These are phyloP conservation scores for Candida pseudocylindracea DNA, from an alignment of 1,139 yeast genomes.

Conservation along the genomic window DNA sequence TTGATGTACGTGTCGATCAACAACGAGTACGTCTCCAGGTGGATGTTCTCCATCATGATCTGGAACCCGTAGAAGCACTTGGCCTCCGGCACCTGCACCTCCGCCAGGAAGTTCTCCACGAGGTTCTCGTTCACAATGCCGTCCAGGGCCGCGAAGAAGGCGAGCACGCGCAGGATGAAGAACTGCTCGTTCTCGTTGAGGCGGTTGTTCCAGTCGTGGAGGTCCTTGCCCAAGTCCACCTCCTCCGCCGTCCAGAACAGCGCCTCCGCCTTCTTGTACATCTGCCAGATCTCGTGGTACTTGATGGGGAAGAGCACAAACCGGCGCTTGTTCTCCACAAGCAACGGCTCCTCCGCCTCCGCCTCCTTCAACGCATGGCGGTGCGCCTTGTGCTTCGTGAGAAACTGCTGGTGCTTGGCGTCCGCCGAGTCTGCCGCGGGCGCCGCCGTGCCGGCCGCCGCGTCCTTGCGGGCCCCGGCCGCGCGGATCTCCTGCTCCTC, in stretches of 20 bases:
- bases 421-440: not conserved
- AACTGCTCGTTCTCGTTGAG: slow-evolving; percentile 77
- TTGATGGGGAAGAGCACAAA: slow-evolving; percentile 94
- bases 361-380: slow-evolving; percentile 49
- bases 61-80: slow-evolving; percentile 98
- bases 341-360: slow-evolving; percentile 79
- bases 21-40: slow-evolving; percentile 89
- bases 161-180: slow-evolving; percentile 78
- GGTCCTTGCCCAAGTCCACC: slow-evolving; percentile 84
- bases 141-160: slow-evolving; percentile 97
- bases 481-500: not conserved
- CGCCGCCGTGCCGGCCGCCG: not conserved
- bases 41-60: slow-evolving; percentile 99
- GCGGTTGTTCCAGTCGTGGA: slow-evolving; percentile 70
- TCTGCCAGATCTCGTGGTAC: slow-evolving; percentile 97
- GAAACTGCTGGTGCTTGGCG: slow-evolving; percentile 24
- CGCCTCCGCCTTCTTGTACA: slow-evolving; percentile 97
- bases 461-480: not conserved
- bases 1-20: slow-evolving; percentile 87
- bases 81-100: slow-evolving; percentile 94
- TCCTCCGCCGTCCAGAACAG: slow-evolving; percentile 99
- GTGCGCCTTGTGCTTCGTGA: slow-evolving; percentile 37
- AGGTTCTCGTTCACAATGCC: slow-evolving; percentile 95
- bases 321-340: slow-evolving; percentile 69
- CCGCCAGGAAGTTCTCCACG: slow-evolving; percentile 92